Percentiles rank a stretch among this genome's conserved stretches.
These are phyloP conservation scores for Trebouxia sp. DNA, from an alignment of 139 green algal species.

Conservation along the genomic window DNA sequence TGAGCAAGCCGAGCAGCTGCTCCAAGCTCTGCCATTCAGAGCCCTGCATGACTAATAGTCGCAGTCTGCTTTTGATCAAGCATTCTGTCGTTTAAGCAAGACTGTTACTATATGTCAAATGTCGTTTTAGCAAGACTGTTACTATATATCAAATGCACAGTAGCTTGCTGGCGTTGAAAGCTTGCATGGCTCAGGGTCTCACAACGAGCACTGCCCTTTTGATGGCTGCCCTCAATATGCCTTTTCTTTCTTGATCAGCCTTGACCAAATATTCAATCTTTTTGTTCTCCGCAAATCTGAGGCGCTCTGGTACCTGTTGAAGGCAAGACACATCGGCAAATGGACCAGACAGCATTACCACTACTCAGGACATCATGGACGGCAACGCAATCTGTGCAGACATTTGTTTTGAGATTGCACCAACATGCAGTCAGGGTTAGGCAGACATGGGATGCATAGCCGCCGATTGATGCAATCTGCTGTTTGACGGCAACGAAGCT, in stretches of 20 bases:
- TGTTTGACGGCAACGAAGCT: too few species aligned
- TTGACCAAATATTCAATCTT: background rate
- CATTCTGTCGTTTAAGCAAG: background rate
- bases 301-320: background rate
- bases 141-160: background rate
- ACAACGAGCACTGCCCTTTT: too few species aligned
- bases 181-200: background rate
- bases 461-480: too few species aligned
- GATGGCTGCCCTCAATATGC: constrained; percentile 9
- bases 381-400: too few species aligned
- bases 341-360: too few species aligned
- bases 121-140: background rate
- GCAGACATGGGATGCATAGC: too few species aligned
- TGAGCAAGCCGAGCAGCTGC: too few species aligned
- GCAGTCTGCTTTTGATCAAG: background rate
- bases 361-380: too few species aligned
- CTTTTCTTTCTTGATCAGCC: background rate
- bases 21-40: too few species aligned
- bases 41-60: too few species aligned
- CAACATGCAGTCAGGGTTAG: too few species aligned
- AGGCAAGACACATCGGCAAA: background rate
- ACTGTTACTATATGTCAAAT: background rate
- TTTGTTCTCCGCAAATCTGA: background rate
- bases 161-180: background rate
- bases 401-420: too few species aligned